Evolutionary conservation across 2,329 filamentous ascomycete genomes (phyloP).

Genomic region (Geoglossum cookeanum): DNA sequence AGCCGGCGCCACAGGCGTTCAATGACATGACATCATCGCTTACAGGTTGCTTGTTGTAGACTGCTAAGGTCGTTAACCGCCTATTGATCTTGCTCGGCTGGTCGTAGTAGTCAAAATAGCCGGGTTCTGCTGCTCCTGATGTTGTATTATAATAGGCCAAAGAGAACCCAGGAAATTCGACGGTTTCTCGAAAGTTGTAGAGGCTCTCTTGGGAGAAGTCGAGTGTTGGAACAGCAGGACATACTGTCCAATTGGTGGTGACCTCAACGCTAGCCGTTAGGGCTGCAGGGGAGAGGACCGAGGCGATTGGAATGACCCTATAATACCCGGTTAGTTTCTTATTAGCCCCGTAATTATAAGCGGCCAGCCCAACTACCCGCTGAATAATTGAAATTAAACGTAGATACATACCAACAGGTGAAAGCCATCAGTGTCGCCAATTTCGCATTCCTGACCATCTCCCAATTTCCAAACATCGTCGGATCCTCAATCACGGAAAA

Average conservation of each 20-base stretch:
- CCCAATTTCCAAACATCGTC: slow-evolving; percentile 18
- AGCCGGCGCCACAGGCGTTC: slow-evolving; percentile 16
- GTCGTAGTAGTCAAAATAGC: slow-evolving; percentile 20
- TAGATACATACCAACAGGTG: slow-evolving; percentile 15
- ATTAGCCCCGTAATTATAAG: too few species aligned
- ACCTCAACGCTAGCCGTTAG: slow-evolving; percentile 17
- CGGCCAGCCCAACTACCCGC: too few species aligned
- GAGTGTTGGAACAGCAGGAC: slow-evolving; percentile 14
- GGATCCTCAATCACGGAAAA: slow-evolving; percentile 20
- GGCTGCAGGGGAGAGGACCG: slow-evolving; percentile 19
- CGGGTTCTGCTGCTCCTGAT: slow-evolving; percentile 6
- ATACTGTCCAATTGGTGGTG: slow-evolving; percentile 13
- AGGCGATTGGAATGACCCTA: slow-evolving; percentile 20
- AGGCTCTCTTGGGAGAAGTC: slow-evolving; percentile 17
- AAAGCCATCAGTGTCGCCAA: slow-evolving; percentile 19
- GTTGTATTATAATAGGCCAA: slow-evolving; percentile 21
- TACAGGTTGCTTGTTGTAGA: slow-evolving; percentile 18
- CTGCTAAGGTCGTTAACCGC: slow-evolving; percentile 16
- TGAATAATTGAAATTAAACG: not conserved
- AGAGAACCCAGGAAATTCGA: slow-evolving; percentile 12
- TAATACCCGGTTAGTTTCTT: not conserved
- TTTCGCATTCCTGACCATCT: slow-evolving; percentile 20
- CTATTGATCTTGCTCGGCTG: slow-evolving; percentile 18
- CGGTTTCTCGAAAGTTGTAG: slow-evolving; percentile 16
- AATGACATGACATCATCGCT: slow-evolving; percentile 12